Conservation (phyloP, 345 rosid species). For the Aethionema arabicum region DNA sequence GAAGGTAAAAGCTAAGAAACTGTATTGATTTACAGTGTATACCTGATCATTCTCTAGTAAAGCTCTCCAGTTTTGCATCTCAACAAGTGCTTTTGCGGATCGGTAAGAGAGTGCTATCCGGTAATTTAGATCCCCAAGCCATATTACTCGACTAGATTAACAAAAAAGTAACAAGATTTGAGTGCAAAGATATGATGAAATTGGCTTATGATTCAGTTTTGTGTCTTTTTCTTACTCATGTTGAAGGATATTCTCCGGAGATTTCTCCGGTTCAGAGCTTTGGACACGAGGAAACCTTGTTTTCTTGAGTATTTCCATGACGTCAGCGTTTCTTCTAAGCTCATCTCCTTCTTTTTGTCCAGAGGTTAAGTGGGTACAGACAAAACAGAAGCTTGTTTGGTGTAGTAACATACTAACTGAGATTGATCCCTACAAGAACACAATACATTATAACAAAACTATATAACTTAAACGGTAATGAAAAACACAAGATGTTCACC, state of each 20-base stretch:
- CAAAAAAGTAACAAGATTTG: background rate
- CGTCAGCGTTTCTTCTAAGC: conserved; percentile 86
- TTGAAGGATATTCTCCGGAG: conserved; percentile 90
- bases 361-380: conserved; percentile 90
- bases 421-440: conserved; percentile 82
- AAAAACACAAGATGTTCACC: conserved; percentile 47
- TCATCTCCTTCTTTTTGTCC: conserved; percentile 99
- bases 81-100: conserved; percentile 94
- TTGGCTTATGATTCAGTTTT: background rate
- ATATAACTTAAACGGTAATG: background rate
- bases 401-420: conserved; percentile 92
- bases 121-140: conserved; percentile 98
- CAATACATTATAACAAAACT: conserved; percentile 15
- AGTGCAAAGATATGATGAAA: conserved; percentile 1
- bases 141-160: conserved; percentile 75
- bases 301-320: conserved; percentile 93
- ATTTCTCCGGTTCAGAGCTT: conserved; percentile 56
- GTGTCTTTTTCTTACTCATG: conserved; percentile 72
- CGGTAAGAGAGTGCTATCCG: conserved; percentile 95
- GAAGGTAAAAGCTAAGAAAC: background rate
- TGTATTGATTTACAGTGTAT: background rate
- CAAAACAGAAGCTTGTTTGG: conserved; percentile 90
- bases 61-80: conserved; percentile 99
- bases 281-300: conserved; percentile 87
- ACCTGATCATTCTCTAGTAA: conserved; percentile 93